Evolutionary conservation across 2,329 filamentous ascomycete genomes (phyloP).

Genomic region (Fusarium sp.): DNA sequence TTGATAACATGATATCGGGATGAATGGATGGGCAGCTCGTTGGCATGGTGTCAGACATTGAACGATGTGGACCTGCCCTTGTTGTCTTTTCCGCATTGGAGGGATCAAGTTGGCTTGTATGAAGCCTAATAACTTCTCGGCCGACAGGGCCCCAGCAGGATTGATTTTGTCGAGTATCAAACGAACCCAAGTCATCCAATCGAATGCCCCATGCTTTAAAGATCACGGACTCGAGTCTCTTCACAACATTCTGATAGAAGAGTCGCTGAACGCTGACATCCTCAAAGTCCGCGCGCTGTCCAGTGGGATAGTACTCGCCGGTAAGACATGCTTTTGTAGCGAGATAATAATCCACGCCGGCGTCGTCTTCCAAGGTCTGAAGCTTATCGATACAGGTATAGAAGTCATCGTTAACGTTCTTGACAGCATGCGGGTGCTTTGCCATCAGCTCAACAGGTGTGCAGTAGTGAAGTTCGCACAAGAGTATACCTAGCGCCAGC

Average conservation of each 20-base stretch:
- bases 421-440: not conserved
- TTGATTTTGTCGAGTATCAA: not conserved
- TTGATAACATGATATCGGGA: not conserved
- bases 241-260: conserved; percentile 10
- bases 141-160: conserved; percentile 4
- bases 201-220: not conserved
- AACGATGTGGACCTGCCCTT: not conserved
- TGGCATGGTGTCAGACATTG: not conserved
- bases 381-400: not conserved
- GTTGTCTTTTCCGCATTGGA: not conserved
- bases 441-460: conserved; percentile 1
- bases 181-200: not conserved
- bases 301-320: not conserved
- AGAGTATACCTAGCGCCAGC: not conserved
- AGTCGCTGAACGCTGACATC: not conserved
- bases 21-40: not conserved
- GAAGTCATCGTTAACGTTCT: not conserved
- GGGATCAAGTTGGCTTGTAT: not conserved
- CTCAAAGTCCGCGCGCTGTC: not conserved
- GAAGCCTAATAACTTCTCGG: not conserved
- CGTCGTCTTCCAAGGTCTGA: not conserved
- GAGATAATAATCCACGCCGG: not conserved
- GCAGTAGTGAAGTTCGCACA: conserved; percentile 9
- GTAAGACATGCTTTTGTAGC: conserved; percentile 3
- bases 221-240: not conserved